A percentile compares a stretch with the other conserved stretches of the same genome.
Conservation (phyloP, 2,329 filamentous ascomycete species). For the Clarireedia paspali region DNA sequence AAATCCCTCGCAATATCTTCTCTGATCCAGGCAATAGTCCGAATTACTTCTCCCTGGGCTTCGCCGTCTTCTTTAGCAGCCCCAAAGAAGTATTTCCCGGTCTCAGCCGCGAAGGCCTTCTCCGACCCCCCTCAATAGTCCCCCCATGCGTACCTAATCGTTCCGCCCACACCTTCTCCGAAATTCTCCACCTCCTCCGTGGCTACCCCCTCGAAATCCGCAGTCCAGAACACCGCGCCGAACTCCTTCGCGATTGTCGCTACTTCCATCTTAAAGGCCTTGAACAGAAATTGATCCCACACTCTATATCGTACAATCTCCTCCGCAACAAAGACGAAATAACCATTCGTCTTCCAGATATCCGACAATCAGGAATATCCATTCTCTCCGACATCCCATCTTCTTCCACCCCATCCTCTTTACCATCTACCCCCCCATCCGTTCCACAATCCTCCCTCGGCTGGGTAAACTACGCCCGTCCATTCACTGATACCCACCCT, state of each 20-base stretch:
- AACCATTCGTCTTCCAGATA: conserved; percentile 69
- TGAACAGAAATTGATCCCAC: conserved; percentile 78
- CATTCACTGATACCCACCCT: conserved; percentile 70
- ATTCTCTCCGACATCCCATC: conserved; percentile 43
- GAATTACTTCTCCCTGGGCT: conserved; percentile 92
- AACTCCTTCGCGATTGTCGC: conserved; percentile 75
- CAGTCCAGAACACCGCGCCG: conserved; percentile 66
- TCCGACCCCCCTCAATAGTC: conserved; percentile 79
- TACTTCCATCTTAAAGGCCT: conserved; percentile 91
- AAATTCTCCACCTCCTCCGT: conserved; percentile 72
- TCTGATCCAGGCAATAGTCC: conserved; percentile 80
- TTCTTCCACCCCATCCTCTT: conserved; percentile 22
- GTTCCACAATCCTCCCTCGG: conserved; percentile 28
- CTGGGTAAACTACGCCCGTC: conserved; percentile 74
- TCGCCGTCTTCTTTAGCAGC: conserved; percentile 77
- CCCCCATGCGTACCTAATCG: conserved; percentile 76
- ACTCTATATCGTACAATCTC: conserved; percentile 69
- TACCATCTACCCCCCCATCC: conserved; percentile 14
- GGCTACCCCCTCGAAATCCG: conserved; percentile 77
- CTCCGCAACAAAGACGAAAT: conserved; percentile 65
- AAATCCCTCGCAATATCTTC: conserved; percentile 84
- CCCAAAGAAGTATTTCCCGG: conserved; percentile 80
- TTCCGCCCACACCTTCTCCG: conserved; percentile 75
- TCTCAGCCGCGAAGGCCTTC: conserved; percentile 66
- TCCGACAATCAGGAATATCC: conserved; percentile 79